phyloP scores from a whole-genome alignment of 352 stramenopile genomes.

The Globisporangium recalcitrans region DNA sequence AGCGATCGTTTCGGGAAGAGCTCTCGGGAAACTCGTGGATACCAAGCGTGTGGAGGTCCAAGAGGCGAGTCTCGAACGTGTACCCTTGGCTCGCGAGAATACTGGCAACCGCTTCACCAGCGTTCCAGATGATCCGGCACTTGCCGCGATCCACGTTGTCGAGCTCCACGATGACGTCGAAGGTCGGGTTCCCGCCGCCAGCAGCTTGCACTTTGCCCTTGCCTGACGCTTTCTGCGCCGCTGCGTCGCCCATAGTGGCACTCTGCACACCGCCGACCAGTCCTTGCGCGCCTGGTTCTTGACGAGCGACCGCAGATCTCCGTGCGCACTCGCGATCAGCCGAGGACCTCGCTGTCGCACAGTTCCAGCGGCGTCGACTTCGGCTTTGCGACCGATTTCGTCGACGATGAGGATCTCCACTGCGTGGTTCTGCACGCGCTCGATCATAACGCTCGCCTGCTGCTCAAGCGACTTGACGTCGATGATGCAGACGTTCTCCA shows the following conservation, averaged over 20 bases:
- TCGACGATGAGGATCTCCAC: conserved; percentile 86
- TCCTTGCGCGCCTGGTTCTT: conserved; percentile 68
- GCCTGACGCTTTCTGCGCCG: conserved; percentile 19
- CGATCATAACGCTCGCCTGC: conserved; percentile 79
- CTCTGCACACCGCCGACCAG: conserved; percentile 66
- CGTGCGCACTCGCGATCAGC: conserved; percentile 52
- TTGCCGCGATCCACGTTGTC: conserved; percentile 38
- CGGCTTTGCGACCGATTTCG: conserved; percentile 77
- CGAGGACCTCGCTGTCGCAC: conserved; percentile 70
- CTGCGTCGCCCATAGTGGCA: background rate
- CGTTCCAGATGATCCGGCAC: conserved; percentile 66
- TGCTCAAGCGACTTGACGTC: conserved; percentile 75
- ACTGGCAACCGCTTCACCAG: conserved; percentile 62
- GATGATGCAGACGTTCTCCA: conserved; percentile 80
- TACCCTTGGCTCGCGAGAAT: conserved; percentile 42
- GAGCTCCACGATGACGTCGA: conserved; percentile 86
- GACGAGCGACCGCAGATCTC: conserved; percentile 39
- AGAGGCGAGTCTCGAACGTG: conserved; percentile 32
- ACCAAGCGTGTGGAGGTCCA: conserved; percentile 22
- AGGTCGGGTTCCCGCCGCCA: conserved; percentile 55
- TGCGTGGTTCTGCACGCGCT: conserved; percentile 90
- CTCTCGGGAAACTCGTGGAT: conserved; percentile 23
- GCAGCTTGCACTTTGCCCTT: conserved; percentile 41
- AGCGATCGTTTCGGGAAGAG: background rate
- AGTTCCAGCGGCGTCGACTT: conserved; percentile 70